Conservation (phyloP, 1,139 yeast species). For the Suhomyces bokatorum region DNA sequence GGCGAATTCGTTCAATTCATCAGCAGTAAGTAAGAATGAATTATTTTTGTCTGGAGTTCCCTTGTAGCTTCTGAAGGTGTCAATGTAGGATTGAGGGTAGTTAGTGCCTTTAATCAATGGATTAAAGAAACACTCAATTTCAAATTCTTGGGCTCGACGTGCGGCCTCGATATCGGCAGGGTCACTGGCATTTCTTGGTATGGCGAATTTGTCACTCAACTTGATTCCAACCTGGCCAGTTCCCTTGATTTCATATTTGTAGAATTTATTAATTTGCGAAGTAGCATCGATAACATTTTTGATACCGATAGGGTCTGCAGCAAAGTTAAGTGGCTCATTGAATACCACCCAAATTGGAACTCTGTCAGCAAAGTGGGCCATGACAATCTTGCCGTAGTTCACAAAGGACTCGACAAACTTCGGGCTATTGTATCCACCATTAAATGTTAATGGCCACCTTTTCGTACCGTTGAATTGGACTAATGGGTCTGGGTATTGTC, state of each 20-base stretch:
- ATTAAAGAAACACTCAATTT: slow-evolving; percentile 29
- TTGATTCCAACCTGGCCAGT: slow-evolving; percentile 27
- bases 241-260: slow-evolving; percentile 29
- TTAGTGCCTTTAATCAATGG: slow-evolving; percentile 35
- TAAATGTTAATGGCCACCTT: slow-evolving; percentile 10
- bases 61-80: slow-evolving; percentile 19
- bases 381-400: slow-evolving; percentile 31
- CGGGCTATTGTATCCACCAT: slow-evolving; percentile 29
- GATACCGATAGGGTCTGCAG: slow-evolving; percentile 21
- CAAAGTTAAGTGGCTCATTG: slow-evolving; percentile 32
- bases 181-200: slow-evolving; percentile 21
- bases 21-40: slow-evolving; percentile 23
- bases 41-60: slow-evolving; percentile 9
- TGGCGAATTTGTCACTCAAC: slow-evolving; percentile 21
- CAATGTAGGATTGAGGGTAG: slow-evolving; percentile 28
- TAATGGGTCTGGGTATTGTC: neutral
- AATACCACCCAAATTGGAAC: slow-evolving; percentile 36
- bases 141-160: slow-evolving; percentile 25
- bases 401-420: slow-evolving; percentile 33
- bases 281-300: slow-evolving; percentile 32
- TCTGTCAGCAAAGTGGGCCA: slow-evolving; percentile 33
- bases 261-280: slow-evolving; percentile 28
- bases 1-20: slow-evolving; percentile 24
- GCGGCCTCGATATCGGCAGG: slow-evolving; percentile 27
- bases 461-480: neutral